Conservation (phyloP, 2,329 filamentous ascomycete species). For the Cordyceps cicadae region DNA sequence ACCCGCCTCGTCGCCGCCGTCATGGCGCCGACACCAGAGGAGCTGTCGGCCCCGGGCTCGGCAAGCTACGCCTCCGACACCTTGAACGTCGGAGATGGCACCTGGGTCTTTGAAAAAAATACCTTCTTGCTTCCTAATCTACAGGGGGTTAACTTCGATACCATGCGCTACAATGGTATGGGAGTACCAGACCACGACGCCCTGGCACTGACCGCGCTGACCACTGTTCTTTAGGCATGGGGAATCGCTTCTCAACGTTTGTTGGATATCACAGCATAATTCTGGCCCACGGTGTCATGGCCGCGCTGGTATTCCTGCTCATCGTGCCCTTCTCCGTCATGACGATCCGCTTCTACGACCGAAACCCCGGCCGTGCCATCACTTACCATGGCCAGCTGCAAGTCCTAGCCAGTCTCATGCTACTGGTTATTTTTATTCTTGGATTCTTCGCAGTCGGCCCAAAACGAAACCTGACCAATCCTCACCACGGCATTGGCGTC, state of each 20-base stretch:
- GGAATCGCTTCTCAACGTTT: constrained; percentile 64
- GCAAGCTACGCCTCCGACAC: constrained; percentile 65
- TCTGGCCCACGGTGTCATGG: constrained; percentile 63
- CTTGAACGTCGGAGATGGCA: constrained; percentile 73
- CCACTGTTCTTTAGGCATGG: constrained; percentile 56
- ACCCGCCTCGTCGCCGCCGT: constrained; percentile 32
- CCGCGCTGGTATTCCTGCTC: constrained; percentile 64
- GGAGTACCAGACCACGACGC: background rate
- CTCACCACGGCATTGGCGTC: constrained; percentile 76
- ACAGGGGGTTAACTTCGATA: constrained; percentile 67
- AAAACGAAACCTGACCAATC: constrained; percentile 64
- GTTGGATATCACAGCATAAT: constrained; percentile 64
- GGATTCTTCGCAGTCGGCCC: constrained; percentile 74
- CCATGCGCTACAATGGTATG: constrained; percentile 77
- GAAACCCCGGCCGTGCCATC: constrained; percentile 52
- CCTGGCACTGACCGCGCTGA: constrained; percentile 8
- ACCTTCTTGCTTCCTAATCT: constrained; percentile 72
- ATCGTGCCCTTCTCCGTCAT: constrained; percentile 68
- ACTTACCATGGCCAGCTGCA: constrained; percentile 68
- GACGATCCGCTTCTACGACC: constrained; percentile 61
- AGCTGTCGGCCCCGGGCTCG: constrained; percentile 61
- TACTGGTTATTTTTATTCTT: constrained; percentile 64
- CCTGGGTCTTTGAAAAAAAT: constrained; percentile 72
- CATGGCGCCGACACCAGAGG: constrained; percentile 53
- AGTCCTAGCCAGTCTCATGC: constrained; percentile 57